phyloP scores from a whole-genome alignment of 345 rosid genomes.

The Schrenkiella parvula region DNA sequence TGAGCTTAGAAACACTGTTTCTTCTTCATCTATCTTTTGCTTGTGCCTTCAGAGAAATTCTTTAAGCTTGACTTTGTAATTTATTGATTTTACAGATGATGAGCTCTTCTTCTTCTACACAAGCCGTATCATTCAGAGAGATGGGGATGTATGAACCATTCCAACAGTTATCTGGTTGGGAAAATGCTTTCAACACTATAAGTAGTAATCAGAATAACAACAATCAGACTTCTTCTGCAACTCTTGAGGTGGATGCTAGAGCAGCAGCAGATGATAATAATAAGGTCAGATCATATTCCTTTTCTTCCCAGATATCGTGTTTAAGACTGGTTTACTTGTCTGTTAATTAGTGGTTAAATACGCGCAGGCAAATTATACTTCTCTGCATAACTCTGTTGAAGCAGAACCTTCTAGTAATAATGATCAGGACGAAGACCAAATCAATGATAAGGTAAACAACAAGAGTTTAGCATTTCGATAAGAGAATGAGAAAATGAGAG shows the following conservation, averaged over 20 bases:
- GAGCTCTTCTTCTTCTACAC: conserved; percentile 64
- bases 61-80: background rate
- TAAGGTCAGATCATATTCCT: background rate
- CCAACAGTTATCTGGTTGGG: conserved; percentile 69
- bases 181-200: conserved; percentile 38
- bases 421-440: conserved; percentile 59
- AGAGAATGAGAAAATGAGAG: background rate
- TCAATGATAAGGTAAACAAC: conserved; percentile 52
- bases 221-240: conserved; percentile 48
- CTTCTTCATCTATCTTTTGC: background rate
- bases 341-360: background rate
- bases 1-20: background rate
- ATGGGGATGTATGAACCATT: conserved; percentile 75
- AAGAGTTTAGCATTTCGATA: background rate
- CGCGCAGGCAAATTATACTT: conserved; percentile 24
- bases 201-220: conserved; percentile 31
- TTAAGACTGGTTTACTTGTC: background rate
- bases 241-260: conserved; percentile 45
- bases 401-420: conserved; percentile 52
- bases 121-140: conserved; percentile 48
- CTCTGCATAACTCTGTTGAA: conserved; percentile 29
- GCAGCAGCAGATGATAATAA: conserved; percentile 29
- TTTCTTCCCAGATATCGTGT: background rate
- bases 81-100: conserved; percentile 34
- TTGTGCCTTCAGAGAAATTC: background rate